Evolutionary conservation across 2,329 filamentous ascomycete genomes (phyloP), one percentile per base, ranked within the genome.

Genomic region (Ophiostoma quercus): DNA sequence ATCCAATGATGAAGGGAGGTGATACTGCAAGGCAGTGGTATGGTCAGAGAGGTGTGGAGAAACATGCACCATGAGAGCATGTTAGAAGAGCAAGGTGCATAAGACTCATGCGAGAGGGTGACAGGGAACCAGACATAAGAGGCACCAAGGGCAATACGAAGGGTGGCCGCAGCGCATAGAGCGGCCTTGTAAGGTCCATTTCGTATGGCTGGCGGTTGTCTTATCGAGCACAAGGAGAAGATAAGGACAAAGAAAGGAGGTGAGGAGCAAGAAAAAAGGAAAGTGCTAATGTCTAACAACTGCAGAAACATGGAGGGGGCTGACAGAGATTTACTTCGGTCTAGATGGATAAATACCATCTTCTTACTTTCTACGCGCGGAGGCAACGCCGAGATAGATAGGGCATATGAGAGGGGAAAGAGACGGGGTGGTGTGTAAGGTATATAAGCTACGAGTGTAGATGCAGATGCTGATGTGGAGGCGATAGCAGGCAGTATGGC

Each of bases 1-100:
- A 57, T 3, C 51, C 51, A 57, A 57, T 57, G n/a, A 29, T 12
- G n/a, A 22, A 11, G 22, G 51, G 51, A n/a, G 12, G 51, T 57
- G 51, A 57, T 57, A 57, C 51, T 57, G 51, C 51, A 57, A 57
- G 51, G 19, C 51, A 57, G 51, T 12, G 8, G 51, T 57, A 25
- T 25, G 51, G 8, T 4, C 51, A 57, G 12, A n/a, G 9, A 22
- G 51, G 51, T 57, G 51, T 57, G 51, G 51, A n/a, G 51, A 57
- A 57, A 57, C 22, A 57, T 25, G 51, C 51, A 57, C 22, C n/a
- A 25, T 25, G 9, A 57, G 11, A 25, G 51, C 51, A 25, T 57
- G 51, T 57, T 57, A 16, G 22, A 25, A 57, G 51, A 11, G 4
- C 22, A 25, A 57, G 51, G 14, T 57, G 51, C 51, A 57, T 57